Evolutionary conservation across 345 rosid genomes (phyloP), one percentile per base, ranked within the genome.

Genomic region (Turnera subulata): DNA sequence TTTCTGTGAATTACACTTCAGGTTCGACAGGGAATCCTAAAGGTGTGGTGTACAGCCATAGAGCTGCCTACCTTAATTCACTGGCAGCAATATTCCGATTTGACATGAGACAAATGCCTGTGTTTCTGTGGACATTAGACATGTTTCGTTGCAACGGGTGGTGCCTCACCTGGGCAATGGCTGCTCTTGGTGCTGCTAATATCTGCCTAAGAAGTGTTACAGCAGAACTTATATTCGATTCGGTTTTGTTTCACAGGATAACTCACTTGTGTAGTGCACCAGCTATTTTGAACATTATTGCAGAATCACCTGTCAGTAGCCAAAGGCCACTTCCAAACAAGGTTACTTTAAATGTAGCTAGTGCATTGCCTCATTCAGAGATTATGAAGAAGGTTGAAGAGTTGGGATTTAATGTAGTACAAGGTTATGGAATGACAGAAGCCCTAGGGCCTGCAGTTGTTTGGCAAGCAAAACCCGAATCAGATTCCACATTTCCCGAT

Each of bases 131-230:
- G 90, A 81, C 84, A 1, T 66, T 81, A 3, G 86, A 81, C 70
- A 84, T 84, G 86, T 84, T 81, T 62, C 76, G 86, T 6, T 84
- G 90, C 60, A 84, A 84, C 16, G 86, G 90, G 1, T 84, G 90
- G 90, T 84, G 90, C 62, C 69, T 73, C 16, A 22, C 75, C 6
- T 81, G 90, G 90, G 71, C 73, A 11, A 58, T 79, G 74, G 90
- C 84, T 15, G 86, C 83, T 1, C 37, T 75, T 10, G 84, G 86
- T 13, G 90, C 82, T 20, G 59, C 71, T 43, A 84, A 65, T 25
- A 50, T 84, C 55, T 81, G 86, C 55, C 46, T 75, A 1, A 75
- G 90, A 63, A 53, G 64, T 18, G 60, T 75, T 7, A 55, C 80
- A 0, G 59, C 74, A 0, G 55, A 67, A 6, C 6, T 65, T 55